Evolutionary conservation across 2,329 filamentous ascomycete genomes (phyloP).

Genomic region (Colletotrichum cordylinicola): DNA sequence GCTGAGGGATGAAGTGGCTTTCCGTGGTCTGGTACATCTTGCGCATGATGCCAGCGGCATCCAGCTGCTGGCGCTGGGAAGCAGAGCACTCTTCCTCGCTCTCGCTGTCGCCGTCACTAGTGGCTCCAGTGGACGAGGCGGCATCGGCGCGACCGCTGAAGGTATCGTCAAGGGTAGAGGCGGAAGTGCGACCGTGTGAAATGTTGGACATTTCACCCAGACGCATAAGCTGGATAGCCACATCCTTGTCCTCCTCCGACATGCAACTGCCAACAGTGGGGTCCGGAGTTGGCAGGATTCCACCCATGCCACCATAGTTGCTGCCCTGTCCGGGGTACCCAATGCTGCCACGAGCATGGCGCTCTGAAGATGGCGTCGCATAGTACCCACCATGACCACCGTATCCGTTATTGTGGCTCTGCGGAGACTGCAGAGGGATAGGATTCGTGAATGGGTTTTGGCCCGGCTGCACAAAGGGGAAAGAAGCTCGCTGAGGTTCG

Average conservation of each 20-base stretch:
- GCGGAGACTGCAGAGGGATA: constrained; percentile 82
- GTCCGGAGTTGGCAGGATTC: constrained; percentile 88
- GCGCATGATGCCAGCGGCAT: constrained; percentile 45
- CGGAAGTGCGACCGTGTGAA: constrained; percentile 90
- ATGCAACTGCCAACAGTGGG: constrained; percentile 97
- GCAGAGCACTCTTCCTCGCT: constrained; percentile 67
- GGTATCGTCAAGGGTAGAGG: constrained; percentile 91
- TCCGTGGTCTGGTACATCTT: constrained; percentile 58
- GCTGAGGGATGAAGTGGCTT: constrained; percentile 54
- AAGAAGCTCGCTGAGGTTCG: constrained; percentile 71
- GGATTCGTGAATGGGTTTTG: constrained; percentile 83
- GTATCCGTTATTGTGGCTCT: constrained; percentile 69
- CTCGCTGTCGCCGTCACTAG: constrained; percentile 77
- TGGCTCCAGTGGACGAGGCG: constrained; percentile 84
- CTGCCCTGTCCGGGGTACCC: constrained; percentile 48
- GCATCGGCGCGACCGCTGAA: constrained; percentile 89
- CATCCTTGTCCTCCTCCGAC: constrained; percentile 92
- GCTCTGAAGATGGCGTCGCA: constrained; percentile 67
- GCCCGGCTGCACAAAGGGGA: constrained; percentile 78
- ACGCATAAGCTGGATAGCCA: constrained; percentile 95
- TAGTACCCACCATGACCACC: constrained; percentile 63
- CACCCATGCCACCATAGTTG: constrained; percentile 37
- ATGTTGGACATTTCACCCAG: constrained; percentile 93
- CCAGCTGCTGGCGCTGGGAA: constrained; percentile 63
- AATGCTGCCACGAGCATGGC: constrained; percentile 70